Percentiles rank a stretch among this genome's conserved stretches.
phyloP scores from a whole-genome alignment of 169 alveolate genomes.

The Plasmodium vivax region DNA sequence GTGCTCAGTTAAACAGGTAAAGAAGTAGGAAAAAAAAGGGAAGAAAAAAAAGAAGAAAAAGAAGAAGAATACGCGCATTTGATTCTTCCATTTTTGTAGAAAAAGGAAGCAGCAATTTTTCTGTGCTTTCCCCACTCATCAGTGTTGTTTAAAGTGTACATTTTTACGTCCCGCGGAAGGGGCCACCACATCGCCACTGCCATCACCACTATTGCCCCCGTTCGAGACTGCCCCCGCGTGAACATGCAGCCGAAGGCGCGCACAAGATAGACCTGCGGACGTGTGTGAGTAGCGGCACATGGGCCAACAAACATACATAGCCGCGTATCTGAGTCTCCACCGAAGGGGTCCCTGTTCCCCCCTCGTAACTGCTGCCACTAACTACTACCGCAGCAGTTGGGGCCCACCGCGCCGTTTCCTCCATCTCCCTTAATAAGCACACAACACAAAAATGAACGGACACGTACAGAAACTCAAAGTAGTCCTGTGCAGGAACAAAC shows the following conservation, averaged over 20 bases:
- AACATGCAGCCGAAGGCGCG: background rate
- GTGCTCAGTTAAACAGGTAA: background rate
- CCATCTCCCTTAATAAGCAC: background rate
- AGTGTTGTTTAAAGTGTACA: background rate
- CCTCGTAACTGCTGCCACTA: background rate
- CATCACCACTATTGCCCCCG: background rate
- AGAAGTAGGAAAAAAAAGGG: background rate
- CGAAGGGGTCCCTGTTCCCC: background rate
- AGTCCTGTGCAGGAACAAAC: conserved; percentile 9
- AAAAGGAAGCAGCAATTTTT: background rate
- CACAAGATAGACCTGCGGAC: background rate
- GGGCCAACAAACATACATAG: background rate
- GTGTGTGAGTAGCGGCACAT: background rate
- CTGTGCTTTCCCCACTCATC: background rate
- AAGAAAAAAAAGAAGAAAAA: background rate
- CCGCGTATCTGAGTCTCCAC: background rate
- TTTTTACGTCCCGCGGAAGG: background rate
- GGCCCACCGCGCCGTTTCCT: background rate
- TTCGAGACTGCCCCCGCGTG: background rate
- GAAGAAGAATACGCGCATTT: background rate
- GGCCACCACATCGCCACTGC: background rate
- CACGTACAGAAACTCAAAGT: conserved; percentile 7
- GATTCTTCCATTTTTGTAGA: background rate
- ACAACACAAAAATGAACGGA: conserved; percentile 31
- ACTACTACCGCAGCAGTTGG: background rate